phyloP scores from a whole-genome alignment of 2,329 filamentous ascomycete species.

The Colletotrichum musicola region DNA sequence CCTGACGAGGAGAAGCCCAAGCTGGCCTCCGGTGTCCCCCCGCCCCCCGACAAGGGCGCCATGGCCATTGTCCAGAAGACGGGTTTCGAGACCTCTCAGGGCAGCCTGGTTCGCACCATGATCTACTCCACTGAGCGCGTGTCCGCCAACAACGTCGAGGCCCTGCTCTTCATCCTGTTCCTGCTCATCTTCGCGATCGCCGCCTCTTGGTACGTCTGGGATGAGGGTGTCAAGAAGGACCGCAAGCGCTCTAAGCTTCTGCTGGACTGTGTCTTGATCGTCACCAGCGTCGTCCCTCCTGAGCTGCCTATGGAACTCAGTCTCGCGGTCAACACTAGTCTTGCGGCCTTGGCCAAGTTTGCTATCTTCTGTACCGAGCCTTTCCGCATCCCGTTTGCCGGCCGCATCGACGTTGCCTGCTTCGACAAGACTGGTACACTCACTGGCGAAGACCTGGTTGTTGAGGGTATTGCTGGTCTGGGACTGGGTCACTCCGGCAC shows the following conservation, averaged over 20 bases:
- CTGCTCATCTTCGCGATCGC: conserved; percentile 95
- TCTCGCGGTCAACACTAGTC: conserved; percentile 95
- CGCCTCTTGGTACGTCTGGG: conserved; percentile 99
- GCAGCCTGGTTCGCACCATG: conserved; percentile 97
- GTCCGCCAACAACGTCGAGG: conserved; percentile 97
- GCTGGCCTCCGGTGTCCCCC: conserved; percentile 79
- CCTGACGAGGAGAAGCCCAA: conserved; percentile 79
- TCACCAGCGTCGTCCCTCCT: conserved; percentile 98
- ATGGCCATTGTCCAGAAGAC: conserved; percentile 97
- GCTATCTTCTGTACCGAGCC: conserved; percentile 99
- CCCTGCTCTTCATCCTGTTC: conserved; percentile 97
- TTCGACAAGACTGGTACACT: conserved; percentile 99
- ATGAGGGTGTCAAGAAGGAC: conserved; percentile 93
- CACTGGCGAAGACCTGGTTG: conserved; percentile 95
- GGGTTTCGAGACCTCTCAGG: conserved; percentile 98
- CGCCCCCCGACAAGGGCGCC: conserved; percentile 93
- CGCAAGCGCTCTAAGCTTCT: conserved; percentile 97
- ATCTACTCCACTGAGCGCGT: conserved; percentile 99
- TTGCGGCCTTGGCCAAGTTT: conserved; percentile 92
- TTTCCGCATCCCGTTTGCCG: conserved; percentile 96
- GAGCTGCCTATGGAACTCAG: conserved; percentile 98
- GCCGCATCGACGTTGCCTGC: conserved; percentile 94
- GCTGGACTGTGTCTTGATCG: conserved; percentile 95
- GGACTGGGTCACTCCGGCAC: conserved; percentile 77
- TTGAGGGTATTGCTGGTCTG: conserved; percentile 95